Evolutionary conservation across 306 rosid species (phyloP).

Genomic region (Cicer judaicum): DNA sequence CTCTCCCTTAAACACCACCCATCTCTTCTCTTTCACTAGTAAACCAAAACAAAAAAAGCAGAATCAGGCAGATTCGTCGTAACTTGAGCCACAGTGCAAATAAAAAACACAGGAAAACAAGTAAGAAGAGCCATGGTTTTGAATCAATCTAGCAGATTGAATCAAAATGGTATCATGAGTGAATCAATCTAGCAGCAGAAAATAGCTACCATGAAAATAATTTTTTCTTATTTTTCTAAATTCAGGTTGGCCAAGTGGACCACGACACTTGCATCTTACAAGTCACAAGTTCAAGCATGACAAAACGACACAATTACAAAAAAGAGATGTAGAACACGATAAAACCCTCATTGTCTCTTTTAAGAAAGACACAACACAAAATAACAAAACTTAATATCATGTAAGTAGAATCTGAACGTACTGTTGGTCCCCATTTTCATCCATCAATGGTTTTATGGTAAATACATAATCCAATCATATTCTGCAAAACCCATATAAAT

Average conservation of each 20-base stretch:
- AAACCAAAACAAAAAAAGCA: constrained; percentile 39
- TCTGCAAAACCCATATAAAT: too few species aligned
- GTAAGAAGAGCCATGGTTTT: constrained; percentile 10
- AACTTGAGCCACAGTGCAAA: constrained; percentile 23
- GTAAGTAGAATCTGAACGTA: too few species aligned
- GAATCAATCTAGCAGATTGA: constrained; percentile 14
- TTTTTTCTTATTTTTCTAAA: background rate
- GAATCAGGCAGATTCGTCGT: constrained; percentile 36
- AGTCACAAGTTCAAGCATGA: background rate
- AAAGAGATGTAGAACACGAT: too few species aligned
- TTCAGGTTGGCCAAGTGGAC: background rate
- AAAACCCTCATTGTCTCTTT: too few species aligned
- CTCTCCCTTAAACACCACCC: constrained; percentile 94
- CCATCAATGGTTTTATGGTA: too few species aligned
- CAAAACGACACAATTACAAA: too few species aligned
- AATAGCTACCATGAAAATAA: background rate
- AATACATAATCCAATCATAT: too few species aligned
- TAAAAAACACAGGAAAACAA: background rate
- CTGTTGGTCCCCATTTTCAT: too few species aligned
- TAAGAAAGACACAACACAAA: too few species aligned
- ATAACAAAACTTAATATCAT: too few species aligned
- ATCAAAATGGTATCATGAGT: constrained; percentile 8
- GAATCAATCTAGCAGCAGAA: constrained; percentile 21
- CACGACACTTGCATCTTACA: background rate
- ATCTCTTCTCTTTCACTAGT: constrained; percentile 93